Conservation (phyloP, 73 alveolate genomes). For the Tetrahymena thermophila region DNA sequence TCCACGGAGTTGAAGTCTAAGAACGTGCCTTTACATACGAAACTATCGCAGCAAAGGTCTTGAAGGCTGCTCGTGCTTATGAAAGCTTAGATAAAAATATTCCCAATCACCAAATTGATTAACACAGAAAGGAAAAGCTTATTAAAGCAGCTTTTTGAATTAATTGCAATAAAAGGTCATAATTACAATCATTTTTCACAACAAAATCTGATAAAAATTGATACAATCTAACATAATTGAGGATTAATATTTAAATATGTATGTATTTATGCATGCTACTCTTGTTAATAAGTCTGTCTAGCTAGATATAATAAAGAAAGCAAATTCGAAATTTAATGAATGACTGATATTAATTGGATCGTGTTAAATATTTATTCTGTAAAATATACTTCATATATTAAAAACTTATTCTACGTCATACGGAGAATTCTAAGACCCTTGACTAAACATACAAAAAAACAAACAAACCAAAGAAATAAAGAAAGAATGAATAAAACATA, state of each 20-base stretch:
- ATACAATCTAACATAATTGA: background rate
- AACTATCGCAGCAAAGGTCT: constrained; percentile 13
- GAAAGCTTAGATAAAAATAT: background rate
- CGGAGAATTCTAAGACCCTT: background rate
- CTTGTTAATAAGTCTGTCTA: background rate
- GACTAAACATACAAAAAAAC: background rate
- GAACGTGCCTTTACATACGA: constrained; percentile 11
- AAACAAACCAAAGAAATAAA: background rate
- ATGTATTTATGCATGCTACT: background rate
- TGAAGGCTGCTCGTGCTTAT: constrained; percentile 33
- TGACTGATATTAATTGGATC: background rate
- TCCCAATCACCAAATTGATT: background rate
- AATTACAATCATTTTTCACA: background rate
- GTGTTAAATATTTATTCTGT: background rate
- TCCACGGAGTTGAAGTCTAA: constrained; percentile 6
- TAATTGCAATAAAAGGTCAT: background rate
- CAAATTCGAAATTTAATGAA: background rate
- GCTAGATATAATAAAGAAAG: background rate
- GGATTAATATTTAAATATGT: too few relatives aligned
- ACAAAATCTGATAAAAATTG: background rate
- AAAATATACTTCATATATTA: background rate
- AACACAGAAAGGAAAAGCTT: background rate
- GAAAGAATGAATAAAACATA: background rate
- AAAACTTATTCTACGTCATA: background rate
- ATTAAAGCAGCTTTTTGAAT: background rate